These are phyloP conservation scores for Collybiopsis luxurians DNA, from an alignment of 768 basidiomycete species.

Conservation along the genomic window DNA sequence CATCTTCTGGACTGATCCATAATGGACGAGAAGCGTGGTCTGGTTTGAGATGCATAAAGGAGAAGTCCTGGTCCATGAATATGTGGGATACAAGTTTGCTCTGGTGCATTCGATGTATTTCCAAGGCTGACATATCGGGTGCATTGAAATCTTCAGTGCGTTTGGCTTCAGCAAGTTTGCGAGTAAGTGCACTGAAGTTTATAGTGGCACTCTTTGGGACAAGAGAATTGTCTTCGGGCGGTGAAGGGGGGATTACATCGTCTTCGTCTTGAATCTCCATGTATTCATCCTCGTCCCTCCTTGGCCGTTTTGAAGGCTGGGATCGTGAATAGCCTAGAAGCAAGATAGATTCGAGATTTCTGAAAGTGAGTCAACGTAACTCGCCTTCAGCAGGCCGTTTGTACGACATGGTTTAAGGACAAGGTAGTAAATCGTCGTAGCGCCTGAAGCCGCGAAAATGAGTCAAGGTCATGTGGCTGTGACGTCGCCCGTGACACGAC, in stretches of 20 bases:
- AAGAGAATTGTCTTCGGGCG: conserved; percentile 37
- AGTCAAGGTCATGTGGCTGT: neutral
- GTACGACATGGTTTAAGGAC: neutral
- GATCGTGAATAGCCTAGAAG: neutral
- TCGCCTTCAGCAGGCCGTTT: conserved; percentile 7
- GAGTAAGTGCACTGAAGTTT: conserved; percentile 80
- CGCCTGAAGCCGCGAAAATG: neutral
- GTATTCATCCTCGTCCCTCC: conserved; percentile 55
- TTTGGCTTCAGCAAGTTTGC: conserved; percentile 69
- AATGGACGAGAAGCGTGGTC: conserved; percentile 92
- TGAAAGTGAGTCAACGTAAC: neutral
- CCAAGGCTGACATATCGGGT: conserved; percentile 43
- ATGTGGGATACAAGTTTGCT: conserved; percentile 78
- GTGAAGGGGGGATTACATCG: conserved; percentile 50
- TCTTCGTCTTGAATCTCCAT: conserved; percentile 43
- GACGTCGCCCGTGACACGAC: neutral
- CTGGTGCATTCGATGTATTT: conserved; percentile 69
- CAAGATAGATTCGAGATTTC: neutral
- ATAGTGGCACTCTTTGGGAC: conserved; percentile 78
- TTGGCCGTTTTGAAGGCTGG: conserved; percentile 31
- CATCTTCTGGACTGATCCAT: conserved; percentile 94
- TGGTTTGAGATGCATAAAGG: conserved; percentile 80
- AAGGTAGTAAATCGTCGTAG: no score
- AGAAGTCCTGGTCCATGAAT: conserved; percentile 84
- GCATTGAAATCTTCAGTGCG: conserved; percentile 42